Evolutionary conservation across 1,284 basidiomycete species (phyloP).

Genomic region (Mycosarcoma mackinlayi): DNA sequence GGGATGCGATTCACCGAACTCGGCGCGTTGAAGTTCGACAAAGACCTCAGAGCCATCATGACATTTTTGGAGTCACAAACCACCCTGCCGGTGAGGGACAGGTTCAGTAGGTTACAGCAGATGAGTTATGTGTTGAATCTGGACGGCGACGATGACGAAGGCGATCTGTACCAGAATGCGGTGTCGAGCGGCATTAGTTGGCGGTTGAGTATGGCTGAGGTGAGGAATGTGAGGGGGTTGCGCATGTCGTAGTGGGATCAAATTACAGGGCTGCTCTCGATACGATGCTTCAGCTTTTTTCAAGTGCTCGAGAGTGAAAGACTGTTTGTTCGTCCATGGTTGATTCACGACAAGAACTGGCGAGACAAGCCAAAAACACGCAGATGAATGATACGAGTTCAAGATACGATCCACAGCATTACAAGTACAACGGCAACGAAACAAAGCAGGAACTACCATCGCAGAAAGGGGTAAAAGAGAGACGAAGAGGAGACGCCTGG

Average conservation of each 20-base stretch:
- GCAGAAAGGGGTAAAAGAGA: too few relatives aligned
- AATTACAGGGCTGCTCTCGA: too few relatives aligned
- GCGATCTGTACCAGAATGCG: conserved; percentile 57
- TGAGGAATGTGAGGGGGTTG: conserved; percentile 41
- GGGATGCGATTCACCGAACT: conserved; percentile 90
- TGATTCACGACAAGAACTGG: too few relatives aligned
- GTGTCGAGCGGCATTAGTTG: conserved; percentile 53
- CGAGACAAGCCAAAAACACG: too few relatives aligned
- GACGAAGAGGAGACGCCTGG: too few relatives aligned
- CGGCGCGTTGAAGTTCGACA: conserved; percentile 95
- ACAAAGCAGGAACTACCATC: background rate
- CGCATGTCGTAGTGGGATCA: conserved; percentile 18
- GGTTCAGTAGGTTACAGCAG: conserved; percentile 90
- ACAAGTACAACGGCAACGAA: conserved; percentile 16
- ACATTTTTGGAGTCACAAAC: conserved; percentile 86
- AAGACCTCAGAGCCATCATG: conserved; percentile 85
- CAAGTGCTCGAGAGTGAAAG: too few relatives aligned
- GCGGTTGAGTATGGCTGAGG: conserved; percentile 58
- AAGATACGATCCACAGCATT: conserved; percentile 3
- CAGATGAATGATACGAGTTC: too few relatives aligned
- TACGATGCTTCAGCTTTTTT: too few relatives aligned
- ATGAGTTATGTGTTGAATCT: conserved; percentile 91
- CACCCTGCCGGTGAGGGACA: conserved; percentile 83
- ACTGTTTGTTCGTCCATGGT: too few relatives aligned
- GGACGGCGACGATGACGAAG: conserved; percentile 87